phyloP scores from a whole-genome alignment of 305 asterid species.

The Withania somnifera region DNA sequence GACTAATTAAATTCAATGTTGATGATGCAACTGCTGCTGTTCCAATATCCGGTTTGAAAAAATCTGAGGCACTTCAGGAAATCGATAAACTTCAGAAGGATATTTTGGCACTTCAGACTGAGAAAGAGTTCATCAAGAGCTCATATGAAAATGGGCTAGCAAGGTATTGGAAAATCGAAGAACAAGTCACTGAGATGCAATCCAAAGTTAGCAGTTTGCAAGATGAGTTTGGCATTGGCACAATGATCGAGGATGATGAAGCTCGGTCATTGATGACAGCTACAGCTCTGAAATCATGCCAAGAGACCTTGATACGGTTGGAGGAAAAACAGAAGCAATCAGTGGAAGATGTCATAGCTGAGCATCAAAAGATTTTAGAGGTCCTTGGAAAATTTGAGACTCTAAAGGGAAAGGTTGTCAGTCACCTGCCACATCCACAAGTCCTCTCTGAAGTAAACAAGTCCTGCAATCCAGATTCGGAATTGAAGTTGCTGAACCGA shows the following conservation, averaged over 20 bases:
- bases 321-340: constrained; percentile 21
- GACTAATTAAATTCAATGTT: constrained; percentile 18
- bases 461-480: not conserved
- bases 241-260: constrained; percentile 33
- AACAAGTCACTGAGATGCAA: constrained; percentile 24
- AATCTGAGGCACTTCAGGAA: constrained; percentile 24
- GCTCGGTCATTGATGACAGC: constrained; percentile 34
- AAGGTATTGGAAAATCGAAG: constrained; percentile 31
- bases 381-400: constrained; percentile 17
- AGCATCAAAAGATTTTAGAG: constrained; percentile 19
- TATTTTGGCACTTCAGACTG: constrained; percentile 33
- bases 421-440: not conserved
- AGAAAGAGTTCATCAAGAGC: constrained; percentile 31
- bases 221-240: constrained; percentile 38
- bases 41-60: constrained; percentile 24
- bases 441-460: constrained; percentile 3
- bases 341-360: constrained; percentile 13
- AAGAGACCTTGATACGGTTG: constrained; percentile 20
- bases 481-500: constrained; percentile 1
- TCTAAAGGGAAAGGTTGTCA: constrained; percentile 15
- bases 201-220: constrained; percentile 27
- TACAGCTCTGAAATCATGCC: constrained; percentile 37
- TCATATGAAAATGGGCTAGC: constrained; percentile 26
- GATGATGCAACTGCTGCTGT: not conserved
- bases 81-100: constrained; percentile 36